These are phyloP conservation scores for Globisporangium cederbergense DNA, from an alignment of 352 stramenopile genomes.

Conservation along the genomic window DNA sequence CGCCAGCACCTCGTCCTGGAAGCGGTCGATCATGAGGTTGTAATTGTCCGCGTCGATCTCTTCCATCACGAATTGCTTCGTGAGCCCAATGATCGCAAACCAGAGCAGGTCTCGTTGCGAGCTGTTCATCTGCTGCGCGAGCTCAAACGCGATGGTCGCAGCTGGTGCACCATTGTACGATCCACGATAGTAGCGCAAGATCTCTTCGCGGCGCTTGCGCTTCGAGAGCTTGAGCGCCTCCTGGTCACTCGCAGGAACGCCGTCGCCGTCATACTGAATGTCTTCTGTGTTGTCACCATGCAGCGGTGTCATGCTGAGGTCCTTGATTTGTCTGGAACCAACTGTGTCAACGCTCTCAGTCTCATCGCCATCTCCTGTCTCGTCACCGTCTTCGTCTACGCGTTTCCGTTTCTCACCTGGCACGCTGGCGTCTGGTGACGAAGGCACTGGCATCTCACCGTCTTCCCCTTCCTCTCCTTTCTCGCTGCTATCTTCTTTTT, in stretches of 20 bases:
- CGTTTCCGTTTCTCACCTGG: conserved; percentile 27
- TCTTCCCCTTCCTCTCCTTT: conserved; percentile 16
- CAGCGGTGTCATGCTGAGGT: neutral
- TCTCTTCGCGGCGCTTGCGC: conserved; percentile 64
- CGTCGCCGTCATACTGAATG: neutral
- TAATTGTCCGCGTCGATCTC: conserved; percentile 93
- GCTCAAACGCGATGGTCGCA: conserved; percentile 73
- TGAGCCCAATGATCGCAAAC: conserved; percentile 97
- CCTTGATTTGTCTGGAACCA: conserved; percentile 5
- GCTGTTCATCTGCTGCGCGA: conserved; percentile 83
- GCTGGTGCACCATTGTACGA: conserved; percentile 82
- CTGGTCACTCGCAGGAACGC: conserved; percentile 11
- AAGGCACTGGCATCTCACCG: conserved; percentile 17
- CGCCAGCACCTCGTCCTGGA: conserved; percentile 91
- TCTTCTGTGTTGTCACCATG: conserved; percentile 2
- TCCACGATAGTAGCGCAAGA: conserved; percentile 93
- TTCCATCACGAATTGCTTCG: conserved; percentile 93
- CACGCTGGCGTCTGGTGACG: conserved; percentile 2
- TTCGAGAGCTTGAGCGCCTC: conserved; percentile 38
- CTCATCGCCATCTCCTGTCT: conserved; percentile 25
- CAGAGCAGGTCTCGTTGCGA: conserved; percentile 91
- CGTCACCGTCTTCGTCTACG: conserved; percentile 36
- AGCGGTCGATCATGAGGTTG: conserved; percentile 80
- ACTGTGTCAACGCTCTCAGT: conserved; percentile 22
- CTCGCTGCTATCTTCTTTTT: conserved; percentile 6